Conservation (phyloP, 2,329 filamentous ascomycete genomes). For the Fusarium globosum region DNA sequence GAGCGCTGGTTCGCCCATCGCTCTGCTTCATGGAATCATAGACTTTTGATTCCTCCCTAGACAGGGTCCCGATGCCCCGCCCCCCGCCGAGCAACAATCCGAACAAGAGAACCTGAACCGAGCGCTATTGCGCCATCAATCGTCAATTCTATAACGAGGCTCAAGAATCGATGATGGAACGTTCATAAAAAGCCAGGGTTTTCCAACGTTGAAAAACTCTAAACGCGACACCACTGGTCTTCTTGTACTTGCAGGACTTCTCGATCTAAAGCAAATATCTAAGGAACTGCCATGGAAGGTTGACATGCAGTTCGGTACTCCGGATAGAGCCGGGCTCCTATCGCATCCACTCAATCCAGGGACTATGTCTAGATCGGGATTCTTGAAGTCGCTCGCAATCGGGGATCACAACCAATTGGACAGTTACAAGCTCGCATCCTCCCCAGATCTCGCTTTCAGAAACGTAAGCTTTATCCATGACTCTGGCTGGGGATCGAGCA, state of each 20-base stretch:
- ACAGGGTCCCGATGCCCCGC: constrained; percentile 31
- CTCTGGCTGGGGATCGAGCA: constrained; percentile 23
- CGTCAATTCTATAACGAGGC: constrained; percentile 3
- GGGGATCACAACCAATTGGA: constrained; percentile 41
- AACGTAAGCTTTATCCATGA: constrained; percentile 42
- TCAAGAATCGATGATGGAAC: constrained; percentile 8
- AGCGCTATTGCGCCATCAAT: constrained; percentile 19
- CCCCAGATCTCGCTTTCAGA: constrained; percentile 42
- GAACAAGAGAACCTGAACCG: constrained; percentile 11
- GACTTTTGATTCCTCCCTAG: constrained; percentile 24
- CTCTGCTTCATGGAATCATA: constrained; percentile 37
- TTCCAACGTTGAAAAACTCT: not conserved
- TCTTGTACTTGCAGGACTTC: not conserved
- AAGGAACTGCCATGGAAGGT: constrained; percentile 5
- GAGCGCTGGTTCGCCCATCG: constrained; percentile 35
- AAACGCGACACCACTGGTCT: not conserved
- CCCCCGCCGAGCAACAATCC: constrained; percentile 26
- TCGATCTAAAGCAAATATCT: not conserved
- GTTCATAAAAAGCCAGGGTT: not conserved
- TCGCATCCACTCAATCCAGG: constrained; percentile 43
- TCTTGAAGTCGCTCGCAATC: constrained; percentile 41
- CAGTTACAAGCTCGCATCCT: constrained; percentile 27
- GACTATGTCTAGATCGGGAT: constrained; percentile 44
- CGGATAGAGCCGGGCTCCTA: constrained; percentile 36
- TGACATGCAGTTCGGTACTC: constrained; percentile 30